Conservation (phyloP, 345 rosid species). For the Populus ilicifolia region DNA sequence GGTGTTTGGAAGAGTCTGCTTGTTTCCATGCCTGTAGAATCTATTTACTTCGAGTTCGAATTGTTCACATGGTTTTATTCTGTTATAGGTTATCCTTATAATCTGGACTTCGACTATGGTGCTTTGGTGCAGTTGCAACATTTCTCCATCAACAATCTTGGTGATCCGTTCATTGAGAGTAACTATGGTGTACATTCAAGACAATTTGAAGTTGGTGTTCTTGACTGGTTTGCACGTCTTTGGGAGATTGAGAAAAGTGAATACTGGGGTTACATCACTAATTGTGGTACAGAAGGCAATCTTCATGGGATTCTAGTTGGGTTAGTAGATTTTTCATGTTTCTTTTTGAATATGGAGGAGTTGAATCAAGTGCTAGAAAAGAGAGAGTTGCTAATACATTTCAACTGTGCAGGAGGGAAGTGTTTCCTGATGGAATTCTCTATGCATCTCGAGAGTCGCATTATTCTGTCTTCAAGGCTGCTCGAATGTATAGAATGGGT, state of each 20-base stretch:
- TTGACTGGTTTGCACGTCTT: constrained; percentile 98
- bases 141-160: constrained; percentile 92
- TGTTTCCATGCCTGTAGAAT: not conserved
- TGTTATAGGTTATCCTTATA: constrained; percentile 84
- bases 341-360: not conserved
- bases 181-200: constrained; percentile 98
- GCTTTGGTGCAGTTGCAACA: constrained; percentile 91
- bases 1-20: not conserved
- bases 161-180: constrained; percentile 97
- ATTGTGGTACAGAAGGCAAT: constrained; percentile 98
- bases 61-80: not conserved
- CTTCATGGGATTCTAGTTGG: constrained; percentile 98
- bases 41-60: not conserved
- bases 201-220: constrained; percentile 96
- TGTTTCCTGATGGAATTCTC: constrained; percentile 83
- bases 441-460: constrained; percentile 86
- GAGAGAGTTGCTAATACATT: not conserved
- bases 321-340: constrained; percentile 31
- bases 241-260: constrained; percentile 96
- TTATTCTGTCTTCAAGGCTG: constrained; percentile 93
- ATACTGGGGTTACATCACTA: constrained; percentile 98
- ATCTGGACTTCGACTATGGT: constrained; percentile 94
- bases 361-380: not conserved
- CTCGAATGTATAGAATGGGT: constrained; percentile 93
- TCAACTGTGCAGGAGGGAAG: constrained; percentile 61